Evolutionary conservation across 208 protist genomes (phyloP).

Genomic region (Wallacemonas sp.): DNA sequence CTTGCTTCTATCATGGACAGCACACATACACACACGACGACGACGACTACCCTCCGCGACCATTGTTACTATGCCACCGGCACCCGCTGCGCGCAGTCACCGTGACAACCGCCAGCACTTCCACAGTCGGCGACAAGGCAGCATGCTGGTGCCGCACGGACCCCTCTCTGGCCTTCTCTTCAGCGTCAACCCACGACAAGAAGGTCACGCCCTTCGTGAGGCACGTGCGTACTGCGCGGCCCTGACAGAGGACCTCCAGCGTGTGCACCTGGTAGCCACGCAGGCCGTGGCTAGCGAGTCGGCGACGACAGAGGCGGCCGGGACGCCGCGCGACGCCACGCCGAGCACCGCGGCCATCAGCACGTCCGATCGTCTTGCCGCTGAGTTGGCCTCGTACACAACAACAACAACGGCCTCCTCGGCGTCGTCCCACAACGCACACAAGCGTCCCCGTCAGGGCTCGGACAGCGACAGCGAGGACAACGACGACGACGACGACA

Average conservation of each 20-base stretch:
- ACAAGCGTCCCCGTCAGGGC: too few relatives aligned
- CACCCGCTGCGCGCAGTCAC: conserved; percentile 27
- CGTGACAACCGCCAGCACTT: conserved; percentile 65
- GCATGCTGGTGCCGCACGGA: conserved; percentile 69
- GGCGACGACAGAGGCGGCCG: too few relatives aligned
- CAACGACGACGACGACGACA: conserved; percentile 19
- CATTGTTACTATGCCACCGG: conserved; percentile 5
- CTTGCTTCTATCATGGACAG: too few relatives aligned
- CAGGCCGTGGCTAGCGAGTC: conserved; percentile 2
- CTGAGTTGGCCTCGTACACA: conserved; percentile 28
- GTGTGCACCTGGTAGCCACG: not conserved
- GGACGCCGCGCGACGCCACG: too few relatives aligned
- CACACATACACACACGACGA: too few relatives aligned
- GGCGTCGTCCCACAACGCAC: too few relatives aligned
- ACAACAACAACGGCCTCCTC: not conserved
- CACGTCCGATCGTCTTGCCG: conserved; percentile 28
- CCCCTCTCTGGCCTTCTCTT: conserved; percentile 63
- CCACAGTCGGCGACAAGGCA: conserved; percentile 60
- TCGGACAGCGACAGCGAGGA: too few relatives aligned
- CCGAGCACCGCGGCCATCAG: too few relatives aligned
- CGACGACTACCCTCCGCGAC: too few relatives aligned
- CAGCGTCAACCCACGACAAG: conserved; percentile 74
- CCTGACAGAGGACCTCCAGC: conserved; percentile 58
- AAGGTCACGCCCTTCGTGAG: conserved; percentile 65
- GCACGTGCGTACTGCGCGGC: conserved; percentile 65